Percentiles rank a stretch among this genome's conserved stretches.
phyloP scores from a whole-genome alignment of 1,284 basidiomycete genomes.

The Moesziomyces globuligerus region DNA sequence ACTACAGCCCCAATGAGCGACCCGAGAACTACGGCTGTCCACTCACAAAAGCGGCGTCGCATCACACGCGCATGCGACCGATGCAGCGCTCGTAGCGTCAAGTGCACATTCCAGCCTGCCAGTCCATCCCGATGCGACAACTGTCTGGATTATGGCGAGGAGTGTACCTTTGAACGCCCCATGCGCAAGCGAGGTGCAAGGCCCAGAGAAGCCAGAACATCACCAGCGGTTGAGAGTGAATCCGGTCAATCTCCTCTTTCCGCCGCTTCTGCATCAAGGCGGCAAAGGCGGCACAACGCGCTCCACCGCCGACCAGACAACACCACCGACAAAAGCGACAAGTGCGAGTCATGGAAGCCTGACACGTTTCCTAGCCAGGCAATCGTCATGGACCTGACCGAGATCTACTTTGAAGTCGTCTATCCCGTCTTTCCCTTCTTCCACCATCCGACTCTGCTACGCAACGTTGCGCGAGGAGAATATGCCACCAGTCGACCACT shows the following conservation, averaged over 20 bases:
- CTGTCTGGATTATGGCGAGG: not conserved
- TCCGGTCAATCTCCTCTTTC: not conserved
- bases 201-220: not conserved
- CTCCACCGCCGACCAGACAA: not conserved
- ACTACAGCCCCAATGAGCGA: not conserved
- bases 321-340: not conserved
- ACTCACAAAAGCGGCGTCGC: not conserved
- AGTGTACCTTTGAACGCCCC: not conserved
- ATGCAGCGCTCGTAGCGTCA: not conserved
- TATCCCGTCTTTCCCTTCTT: not conserved
- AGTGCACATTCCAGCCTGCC: not conserved
- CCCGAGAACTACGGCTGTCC: not conserved
- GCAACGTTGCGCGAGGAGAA: not conserved
- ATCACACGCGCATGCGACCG: not conserved
- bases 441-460: not conserved
- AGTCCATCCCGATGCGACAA: not conserved
- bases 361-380: not conserved
- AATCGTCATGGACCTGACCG: not conserved
- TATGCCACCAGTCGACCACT: not conserved
- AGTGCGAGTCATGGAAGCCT: not conserved
- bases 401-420: constrained; percentile 1
- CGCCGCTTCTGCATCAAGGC: not conserved
- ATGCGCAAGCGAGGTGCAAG: not conserved
- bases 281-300: not conserved
- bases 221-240: not conserved